These are phyloP conservation scores for Entomortierella lignicola DNA, from an alignment of 192 early-diverging fungal species.

Conservation along the genomic window DNA sequence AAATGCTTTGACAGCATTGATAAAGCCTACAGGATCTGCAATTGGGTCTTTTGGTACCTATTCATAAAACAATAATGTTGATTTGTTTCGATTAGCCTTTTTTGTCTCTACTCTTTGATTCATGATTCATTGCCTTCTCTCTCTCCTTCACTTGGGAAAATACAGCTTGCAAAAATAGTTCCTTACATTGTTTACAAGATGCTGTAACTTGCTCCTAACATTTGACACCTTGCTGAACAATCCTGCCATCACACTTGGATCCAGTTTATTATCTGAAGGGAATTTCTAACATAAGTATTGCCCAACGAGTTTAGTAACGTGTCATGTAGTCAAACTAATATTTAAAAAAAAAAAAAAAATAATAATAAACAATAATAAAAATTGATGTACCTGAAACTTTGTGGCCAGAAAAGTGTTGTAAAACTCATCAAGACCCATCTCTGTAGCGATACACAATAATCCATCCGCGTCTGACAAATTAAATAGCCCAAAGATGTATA, in stretches of 20 bases:
- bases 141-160: too few relatives aligned
- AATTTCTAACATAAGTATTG: too few relatives aligned
- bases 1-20: slow-evolving; percentile 54
- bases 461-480: slow-evolving; percentile 60
- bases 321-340: too few relatives aligned
- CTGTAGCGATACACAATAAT: slow-evolving; percentile 60
- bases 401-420: slow-evolving; percentile 52
- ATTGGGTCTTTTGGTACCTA: slow-evolving; percentile 66
- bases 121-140: not conserved
- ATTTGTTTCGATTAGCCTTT: not conserved
- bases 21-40: slow-evolving; percentile 53
- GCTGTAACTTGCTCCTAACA: slow-evolving; percentile 58
- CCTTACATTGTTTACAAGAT: slow-evolving; percentile 58
- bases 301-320: too few relatives aligned
- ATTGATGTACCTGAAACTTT: slow-evolving; percentile 35
- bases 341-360: not conserved
- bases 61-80: slow-evolving; percentile 2
- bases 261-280: slow-evolving; percentile 55
- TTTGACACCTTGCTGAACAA: slow-evolving; percentile 61
- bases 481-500: slow-evolving; percentile 57
- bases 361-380: too few relatives aligned
- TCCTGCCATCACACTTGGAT: slow-evolving; percentile 61
- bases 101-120: not conserved
- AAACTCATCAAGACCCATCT: slow-evolving; percentile 53
- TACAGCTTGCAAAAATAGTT: not conserved